Conservation (phyloP, 2,329 filamentous ascomycete genomes). For the Zasmidium cellare region DNA sequence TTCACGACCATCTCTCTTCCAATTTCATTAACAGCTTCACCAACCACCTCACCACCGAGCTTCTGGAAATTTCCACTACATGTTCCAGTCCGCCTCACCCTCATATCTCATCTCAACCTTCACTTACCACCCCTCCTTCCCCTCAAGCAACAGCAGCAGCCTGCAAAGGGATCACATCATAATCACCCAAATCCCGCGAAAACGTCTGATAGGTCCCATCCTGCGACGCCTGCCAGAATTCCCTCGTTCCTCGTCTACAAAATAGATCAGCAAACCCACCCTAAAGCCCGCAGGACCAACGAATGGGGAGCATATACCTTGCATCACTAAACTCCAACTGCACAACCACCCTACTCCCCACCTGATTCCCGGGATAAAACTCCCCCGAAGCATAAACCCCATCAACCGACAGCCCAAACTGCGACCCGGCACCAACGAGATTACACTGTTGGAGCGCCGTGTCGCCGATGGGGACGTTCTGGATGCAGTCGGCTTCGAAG, state of each 20-base stretch:
- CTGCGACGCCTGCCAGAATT: not conserved
- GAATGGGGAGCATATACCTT: too few relatives aligned
- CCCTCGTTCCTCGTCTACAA: not conserved
- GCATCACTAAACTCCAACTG: not conserved
- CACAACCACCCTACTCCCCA: not conserved
- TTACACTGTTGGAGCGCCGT: not conserved
- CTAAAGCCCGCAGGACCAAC: too few relatives aligned
- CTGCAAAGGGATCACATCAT: not conserved
- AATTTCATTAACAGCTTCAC: too few relatives aligned
- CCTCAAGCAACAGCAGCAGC: not conserved
- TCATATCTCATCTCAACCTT: not conserved
- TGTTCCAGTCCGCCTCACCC: too few relatives aligned
- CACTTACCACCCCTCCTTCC: not conserved
- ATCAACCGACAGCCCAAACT: not conserved
- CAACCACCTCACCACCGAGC: too few relatives aligned
- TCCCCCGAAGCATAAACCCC: not conserved
- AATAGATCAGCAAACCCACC: not conserved
- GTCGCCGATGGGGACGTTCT: not conserved
- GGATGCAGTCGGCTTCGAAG: not conserved
- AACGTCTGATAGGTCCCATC: not conserved
- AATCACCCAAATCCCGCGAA: not conserved
- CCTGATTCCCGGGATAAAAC: not conserved
- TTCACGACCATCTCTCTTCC: too few relatives aligned
- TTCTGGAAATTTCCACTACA: too few relatives aligned
- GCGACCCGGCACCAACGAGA: not conserved